Conservation (phyloP, 352 stramenopile genomes). For the Phytophthora niederhauseri region DNA sequence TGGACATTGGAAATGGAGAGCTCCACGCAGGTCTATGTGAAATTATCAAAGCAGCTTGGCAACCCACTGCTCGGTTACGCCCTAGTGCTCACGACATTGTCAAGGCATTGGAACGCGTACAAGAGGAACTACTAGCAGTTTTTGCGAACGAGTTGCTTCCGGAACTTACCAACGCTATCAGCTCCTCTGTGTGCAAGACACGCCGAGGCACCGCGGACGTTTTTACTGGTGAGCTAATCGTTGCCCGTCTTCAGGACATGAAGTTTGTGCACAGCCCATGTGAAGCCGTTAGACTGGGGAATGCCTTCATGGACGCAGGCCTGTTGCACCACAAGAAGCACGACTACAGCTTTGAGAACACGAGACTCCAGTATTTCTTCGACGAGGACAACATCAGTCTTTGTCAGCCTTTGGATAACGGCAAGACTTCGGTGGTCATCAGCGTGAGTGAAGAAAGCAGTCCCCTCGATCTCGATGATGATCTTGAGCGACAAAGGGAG, state of each 20-base stretch:
- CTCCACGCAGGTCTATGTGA: constrained; percentile 45
- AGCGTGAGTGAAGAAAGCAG: constrained; percentile 1
- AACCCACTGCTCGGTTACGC: constrained; percentile 38
- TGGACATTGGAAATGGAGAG: background rate
- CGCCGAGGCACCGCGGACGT: constrained; percentile 20
- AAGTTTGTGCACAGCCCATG: constrained; percentile 29
- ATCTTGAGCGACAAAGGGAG: constrained; percentile 20
- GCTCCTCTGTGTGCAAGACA: constrained; percentile 23
- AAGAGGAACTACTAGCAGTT: constrained; percentile 46
- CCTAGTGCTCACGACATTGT: constrained; percentile 52
- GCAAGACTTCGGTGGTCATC: constrained; percentile 8
- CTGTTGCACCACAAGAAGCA: constrained; percentile 59
- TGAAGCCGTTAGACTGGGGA: constrained; percentile 53
- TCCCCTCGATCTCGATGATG: constrained; percentile 14
- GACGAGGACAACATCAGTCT: constrained; percentile 45
- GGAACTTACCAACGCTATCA: constrained; percentile 32
- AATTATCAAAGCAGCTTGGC: constrained; percentile 55
- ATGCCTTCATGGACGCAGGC: constrained; percentile 53
- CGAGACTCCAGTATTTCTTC: constrained; percentile 43
- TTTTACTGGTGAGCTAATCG: constrained; percentile 40
- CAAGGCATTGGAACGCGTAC: constrained; percentile 44
- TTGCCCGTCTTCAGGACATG: constrained; percentile 40
- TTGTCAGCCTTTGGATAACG: constrained; percentile 28
- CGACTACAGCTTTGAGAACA: constrained; percentile 39
- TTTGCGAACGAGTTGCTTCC: constrained; percentile 36